Base-by-base conservation (phyloP, 139 green algal species). In the Closterium sp. region DNA sequence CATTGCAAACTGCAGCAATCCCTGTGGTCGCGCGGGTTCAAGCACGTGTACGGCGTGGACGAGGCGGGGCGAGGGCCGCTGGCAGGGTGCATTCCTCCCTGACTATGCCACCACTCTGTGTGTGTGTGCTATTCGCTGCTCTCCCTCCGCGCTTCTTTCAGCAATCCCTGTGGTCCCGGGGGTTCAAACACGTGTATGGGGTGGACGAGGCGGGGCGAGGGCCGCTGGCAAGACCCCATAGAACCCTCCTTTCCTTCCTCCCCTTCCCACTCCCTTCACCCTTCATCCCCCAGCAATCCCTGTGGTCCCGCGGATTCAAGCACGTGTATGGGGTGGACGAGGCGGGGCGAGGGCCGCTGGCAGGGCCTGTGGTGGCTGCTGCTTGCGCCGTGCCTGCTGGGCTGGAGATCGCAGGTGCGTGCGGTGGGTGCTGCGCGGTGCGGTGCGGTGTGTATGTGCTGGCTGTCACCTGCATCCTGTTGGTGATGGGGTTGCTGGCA, bases 151-250 rank as follows among this genome's bases (percentile, higher is more conserved):
- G 11, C 62, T 4, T 0, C 62, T 24, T 13, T 13, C 89, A 94
- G 88, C 90, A 91, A 29, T 91, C 50, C 11, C 34, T 92, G 21
- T 95, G 93, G 90, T 50, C 62, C 1, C 24, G 34, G 70, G 94
- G 94, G 19, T 38, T 91, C 27, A 42, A 91, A 11, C 34, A 32
- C 31, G 93, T 96, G 31, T 89, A 30, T 2, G 95, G 95, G 31
- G 94, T 96, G 1, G 98, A 99, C 87, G 98, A 99, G 89, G 98
- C 97, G 13, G 98, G 98, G 0, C 91, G 97, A 4, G 98, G 98
- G 0, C 97, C 97, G 2, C 92, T 99, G 42, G 97, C 97, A n/a
- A 98, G 98, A 4, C 97, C 97, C 2, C 97, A 99, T 24, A 10
- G 11, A 50, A 11, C 38, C 38, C 38, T 9, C 13, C 38, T 50